A percentile compares a stretch with the other conserved stretches of the same genome.
phyloP scores from a whole-genome alignment of 129 eudicot genomes.

The Flaveria brownii region DNA sequence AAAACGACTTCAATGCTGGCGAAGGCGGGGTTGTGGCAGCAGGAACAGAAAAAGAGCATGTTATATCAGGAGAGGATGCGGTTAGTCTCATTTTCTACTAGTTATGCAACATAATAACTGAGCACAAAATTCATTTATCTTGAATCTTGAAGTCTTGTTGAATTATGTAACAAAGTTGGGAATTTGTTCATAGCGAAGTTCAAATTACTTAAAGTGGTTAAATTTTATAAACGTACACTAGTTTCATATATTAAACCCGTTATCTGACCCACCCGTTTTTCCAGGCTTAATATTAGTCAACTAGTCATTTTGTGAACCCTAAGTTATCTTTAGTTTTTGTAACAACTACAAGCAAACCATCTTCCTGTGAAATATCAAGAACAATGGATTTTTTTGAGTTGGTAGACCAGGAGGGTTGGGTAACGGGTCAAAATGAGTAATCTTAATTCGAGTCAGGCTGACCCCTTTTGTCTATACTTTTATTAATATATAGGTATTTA shows the following conservation, averaged over 20 bases:
- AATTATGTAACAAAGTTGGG: neutral
- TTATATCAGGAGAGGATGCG: constrained; percentile 85
- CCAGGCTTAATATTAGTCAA: neutral
- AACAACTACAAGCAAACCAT: neutral
- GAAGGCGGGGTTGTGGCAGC: constrained; percentile 84
- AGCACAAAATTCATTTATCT: neutral
- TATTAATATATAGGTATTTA: neutral
- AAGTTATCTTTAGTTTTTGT: too few species aligned
- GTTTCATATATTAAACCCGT: neutral
- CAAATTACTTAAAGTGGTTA: neutral
- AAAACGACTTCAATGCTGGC: constrained; percentile 36
- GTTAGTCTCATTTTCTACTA: constrained; percentile 42
- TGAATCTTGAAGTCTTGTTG: neutral
- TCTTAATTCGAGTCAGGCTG: neutral
- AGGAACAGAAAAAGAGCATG: constrained; percentile 78
- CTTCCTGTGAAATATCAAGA: neutral
- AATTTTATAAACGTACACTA: neutral
- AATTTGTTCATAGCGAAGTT: neutral
- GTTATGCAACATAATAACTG: neutral
- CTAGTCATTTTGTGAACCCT: neutral
- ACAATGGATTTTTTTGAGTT: neutral
- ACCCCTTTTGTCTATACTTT: neutral
- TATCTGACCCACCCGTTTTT: neutral
- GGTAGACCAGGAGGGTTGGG: neutral
- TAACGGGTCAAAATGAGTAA: neutral